Percentiles rank a stretch among this genome's conserved stretches.
These are phyloP conservation scores for Colletotrichum chlorophyti DNA, from an alignment of 2,329 filamentous ascomycete species.

Conservation along the genomic window DNA sequence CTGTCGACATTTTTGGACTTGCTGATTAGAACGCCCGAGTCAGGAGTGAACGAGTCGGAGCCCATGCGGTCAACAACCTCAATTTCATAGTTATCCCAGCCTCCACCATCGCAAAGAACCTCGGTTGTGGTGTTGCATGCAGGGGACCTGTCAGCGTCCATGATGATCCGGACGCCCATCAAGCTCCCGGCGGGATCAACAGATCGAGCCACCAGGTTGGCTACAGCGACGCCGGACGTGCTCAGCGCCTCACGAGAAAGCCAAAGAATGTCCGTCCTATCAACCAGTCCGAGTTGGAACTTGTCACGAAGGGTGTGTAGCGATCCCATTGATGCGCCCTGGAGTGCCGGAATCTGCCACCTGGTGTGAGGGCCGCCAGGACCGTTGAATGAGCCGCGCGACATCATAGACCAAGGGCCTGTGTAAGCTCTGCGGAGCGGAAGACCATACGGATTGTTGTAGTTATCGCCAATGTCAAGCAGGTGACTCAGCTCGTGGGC, in stretches of 20 bases:
- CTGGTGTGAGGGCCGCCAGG: slow-evolving; percentile 59
- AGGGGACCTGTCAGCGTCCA: slow-evolving; percentile 53
- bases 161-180: slow-evolving; percentile 54
- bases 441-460: slow-evolving; percentile 58
- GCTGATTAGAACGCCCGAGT: slow-evolving; percentile 59
- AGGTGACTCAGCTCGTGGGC: slow-evolving; percentile 61
- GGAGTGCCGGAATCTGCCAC: slow-evolving; percentile 57
- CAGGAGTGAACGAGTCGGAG: slow-evolving; percentile 57
- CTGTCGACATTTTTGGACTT: slow-evolving; percentile 55
- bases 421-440: slow-evolving; percentile 55
- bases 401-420: slow-evolving; percentile 60
- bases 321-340: slow-evolving; percentile 56
- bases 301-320: slow-evolving; percentile 61
- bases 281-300: slow-evolving; percentile 55
- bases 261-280: slow-evolving; percentile 48
- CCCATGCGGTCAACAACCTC: slow-evolving; percentile 62
- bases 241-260: slow-evolving; percentile 51
- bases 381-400: slow-evolving; percentile 58
- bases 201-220: slow-evolving; percentile 53
- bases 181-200: slow-evolving; percentile 46
- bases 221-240: slow-evolving; percentile 48
- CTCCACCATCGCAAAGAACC: slow-evolving; percentile 56
- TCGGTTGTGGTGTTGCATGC: slow-evolving; percentile 48
- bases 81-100: slow-evolving; percentile 58
- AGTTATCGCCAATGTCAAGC: slow-evolving; percentile 60